Base-by-base conservation (phyloP, 2,329 filamentous ascomycete species). In the Tolypocladium endophyticum region DNA sequence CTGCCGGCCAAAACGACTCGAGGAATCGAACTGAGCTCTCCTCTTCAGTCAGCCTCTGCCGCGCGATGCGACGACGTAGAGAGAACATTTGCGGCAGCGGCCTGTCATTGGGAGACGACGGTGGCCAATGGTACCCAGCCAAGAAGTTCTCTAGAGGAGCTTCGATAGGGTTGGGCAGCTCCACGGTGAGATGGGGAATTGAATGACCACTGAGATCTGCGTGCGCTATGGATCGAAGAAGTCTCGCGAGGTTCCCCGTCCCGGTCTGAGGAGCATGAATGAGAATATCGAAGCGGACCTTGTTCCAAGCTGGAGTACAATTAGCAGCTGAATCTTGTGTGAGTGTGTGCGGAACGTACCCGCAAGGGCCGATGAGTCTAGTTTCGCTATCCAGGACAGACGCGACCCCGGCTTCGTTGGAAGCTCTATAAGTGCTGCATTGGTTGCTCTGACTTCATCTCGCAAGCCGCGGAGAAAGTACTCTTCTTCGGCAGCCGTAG, bases 1-100 rank as follows among this genome's bases (percentile, higher is more conserved):
- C 78, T 3, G 78, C 75, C 2, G 94, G 92, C 80, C 92, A 97
- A 71, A 96, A 96, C 0, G 90, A 88, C 74, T 97, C 92, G 6
- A 96, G 76, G 61, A 93, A 89, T 30, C 87, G 85, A 20, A 87
- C 78, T 0, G 90, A 86, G 59, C 87, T 87, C 65, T 92, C 87
- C 63, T 89, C 85, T 52, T 88, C 80, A 7, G 79, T 85, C 62
- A 87, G 68, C 55, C 77, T 78, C 55, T 81, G 76, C 43, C 78
- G 79, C 14, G 83, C 77, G 52, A 97, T 87, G 36, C 90, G 87
- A 63, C 89, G 90, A 33, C 89, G 85, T 23, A 97, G 75, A 0
- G 85, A 87, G 20, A 97, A 74, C 69, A 80, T 78, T 56, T 76
- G 79, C n/a, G 75, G 72, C 62, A 74, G 73, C 28, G 71, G 77